Evolutionary conservation across 2,329 filamentous ascomycete species (phyloP).

Genomic region (Penicillium sp.): DNA sequence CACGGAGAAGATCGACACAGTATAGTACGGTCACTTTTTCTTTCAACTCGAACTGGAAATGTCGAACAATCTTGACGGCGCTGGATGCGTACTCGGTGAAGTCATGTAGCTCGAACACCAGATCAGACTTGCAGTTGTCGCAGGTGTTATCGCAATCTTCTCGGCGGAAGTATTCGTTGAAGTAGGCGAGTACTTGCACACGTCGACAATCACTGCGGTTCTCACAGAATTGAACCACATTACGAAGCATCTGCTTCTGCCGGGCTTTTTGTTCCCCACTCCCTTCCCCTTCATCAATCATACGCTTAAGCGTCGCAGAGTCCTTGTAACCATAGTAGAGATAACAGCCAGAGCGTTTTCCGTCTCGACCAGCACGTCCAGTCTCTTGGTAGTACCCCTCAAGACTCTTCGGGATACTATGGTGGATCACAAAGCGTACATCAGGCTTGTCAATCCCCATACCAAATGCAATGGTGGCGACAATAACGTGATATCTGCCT

Average conservation of each 20-base stretch:
- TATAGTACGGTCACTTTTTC: constrained; percentile 70
- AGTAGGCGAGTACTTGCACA: constrained; percentile 87
- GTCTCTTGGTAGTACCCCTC: constrained; percentile 99
- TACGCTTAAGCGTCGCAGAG: constrained; percentile 66
- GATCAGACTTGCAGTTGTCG: constrained; percentile 81
- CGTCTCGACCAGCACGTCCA: constrained; percentile 88
- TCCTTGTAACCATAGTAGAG: constrained; percentile 84
- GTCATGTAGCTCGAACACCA: constrained; percentile 69
- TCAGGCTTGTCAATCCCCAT: constrained; percentile 99
- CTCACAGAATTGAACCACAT: constrained; percentile 83
- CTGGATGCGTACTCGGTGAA: constrained; percentile 71
- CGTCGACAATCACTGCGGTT: constrained; percentile 84
- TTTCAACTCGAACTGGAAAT: constrained; percentile 45
- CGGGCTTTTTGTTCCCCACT: constrained; percentile 75
- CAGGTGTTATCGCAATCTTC: constrained; percentile 71
- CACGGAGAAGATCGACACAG: constrained; percentile 80
- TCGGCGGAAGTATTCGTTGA: constrained; percentile 76
- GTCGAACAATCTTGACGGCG: constrained; percentile 65
- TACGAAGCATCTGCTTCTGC: constrained; percentile 79
- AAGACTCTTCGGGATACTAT: constrained; percentile 86
- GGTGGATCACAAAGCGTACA: constrained; percentile 93
- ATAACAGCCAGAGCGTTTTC: constrained; percentile 81
- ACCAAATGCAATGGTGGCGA: constrained; percentile 96
- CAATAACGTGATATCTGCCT: constrained; percentile 78
- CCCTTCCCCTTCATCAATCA: constrained; percentile 81